Percentiles rank a stretch among this genome's conserved stretches.
phyloP scores from a whole-genome alignment of 345 rosid species.

The Linum tenue region DNA sequence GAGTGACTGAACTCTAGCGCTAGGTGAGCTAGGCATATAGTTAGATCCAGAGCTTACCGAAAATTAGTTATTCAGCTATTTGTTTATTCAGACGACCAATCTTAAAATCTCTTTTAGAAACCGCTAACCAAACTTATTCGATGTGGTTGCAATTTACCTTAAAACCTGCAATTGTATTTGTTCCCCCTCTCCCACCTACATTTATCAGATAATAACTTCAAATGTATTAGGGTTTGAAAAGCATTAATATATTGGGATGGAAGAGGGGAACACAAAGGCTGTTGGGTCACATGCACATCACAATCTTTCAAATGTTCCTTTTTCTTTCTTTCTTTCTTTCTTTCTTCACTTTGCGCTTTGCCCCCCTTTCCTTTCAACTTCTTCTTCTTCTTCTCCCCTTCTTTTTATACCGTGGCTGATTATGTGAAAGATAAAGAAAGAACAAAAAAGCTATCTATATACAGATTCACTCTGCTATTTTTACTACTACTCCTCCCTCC shows the following conservation, averaged over 20 bases:
- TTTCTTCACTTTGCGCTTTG: too few relatives aligned
- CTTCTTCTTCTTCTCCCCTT: not conserved
- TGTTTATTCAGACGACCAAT: too few relatives aligned
- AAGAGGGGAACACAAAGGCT: conserved; percentile 58
- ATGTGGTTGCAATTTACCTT: too few relatives aligned
- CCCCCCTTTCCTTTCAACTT: not conserved
- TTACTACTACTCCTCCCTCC: conserved; percentile 16
- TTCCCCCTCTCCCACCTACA: too few relatives aligned
- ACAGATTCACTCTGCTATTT: conserved; percentile 11
- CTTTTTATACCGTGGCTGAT: not conserved
- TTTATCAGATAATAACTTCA: not conserved
- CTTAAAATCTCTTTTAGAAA: too few relatives aligned
- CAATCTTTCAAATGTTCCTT: conserved; percentile 18
- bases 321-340: not conserved
- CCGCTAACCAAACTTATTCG: too few relatives aligned
- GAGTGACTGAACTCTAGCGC: too few relatives aligned
- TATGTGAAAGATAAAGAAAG: not conserved
- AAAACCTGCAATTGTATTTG: too few relatives aligned
- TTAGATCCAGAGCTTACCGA: too few relatives aligned
- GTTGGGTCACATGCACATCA: conserved; percentile 76
- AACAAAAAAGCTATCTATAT: not conserved
- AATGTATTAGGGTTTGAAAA: not conserved
- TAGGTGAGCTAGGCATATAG: too few relatives aligned
- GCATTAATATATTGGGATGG: conserved; percentile 10
- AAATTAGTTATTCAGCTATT: too few relatives aligned